These are phyloP conservation scores for Corynespora cassiicola DNA, from an alignment of 2,329 filamentous ascomycete genomes.

Conservation along the genomic window DNA sequence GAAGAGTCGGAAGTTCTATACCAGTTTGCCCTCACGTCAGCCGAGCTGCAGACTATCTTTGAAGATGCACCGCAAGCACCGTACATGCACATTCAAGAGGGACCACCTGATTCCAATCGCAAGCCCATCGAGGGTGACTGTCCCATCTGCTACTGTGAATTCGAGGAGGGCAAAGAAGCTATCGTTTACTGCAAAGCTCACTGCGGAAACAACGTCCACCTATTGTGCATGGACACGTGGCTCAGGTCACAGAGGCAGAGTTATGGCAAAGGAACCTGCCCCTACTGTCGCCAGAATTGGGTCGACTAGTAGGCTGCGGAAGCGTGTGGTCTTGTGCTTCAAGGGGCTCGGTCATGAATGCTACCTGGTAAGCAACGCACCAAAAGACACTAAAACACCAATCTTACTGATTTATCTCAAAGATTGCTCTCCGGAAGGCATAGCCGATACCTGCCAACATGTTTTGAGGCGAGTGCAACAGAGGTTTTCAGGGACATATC, in stretches of 20 bases:
- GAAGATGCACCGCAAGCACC: conserved; percentile 55
- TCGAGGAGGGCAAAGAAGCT: conserved; percentile 31
- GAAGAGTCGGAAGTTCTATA: conserved; percentile 55
- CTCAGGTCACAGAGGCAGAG: conserved; percentile 10
- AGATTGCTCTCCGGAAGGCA: too few species aligned
- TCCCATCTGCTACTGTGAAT: conserved; percentile 65
- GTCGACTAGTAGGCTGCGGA: conserved; percentile 6
- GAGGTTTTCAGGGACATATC: too few species aligned
- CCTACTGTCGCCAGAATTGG: conserved; percentile 6
- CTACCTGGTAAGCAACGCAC: too few species aligned
- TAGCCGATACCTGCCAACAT: too few species aligned
- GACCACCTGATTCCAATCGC: conserved; percentile 46
- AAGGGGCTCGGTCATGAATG: too few species aligned
- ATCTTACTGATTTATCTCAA: too few species aligned
- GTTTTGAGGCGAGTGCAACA: too few species aligned
- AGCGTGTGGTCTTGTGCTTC: too few species aligned
- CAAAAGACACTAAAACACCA: too few species aligned
- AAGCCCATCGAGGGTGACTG: conserved; percentile 65
- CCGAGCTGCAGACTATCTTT: conserved; percentile 63
- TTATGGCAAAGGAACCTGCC: conserved; percentile 3
- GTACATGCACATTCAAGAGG: conserved; percentile 32
- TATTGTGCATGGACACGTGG: conserved; percentile 61
- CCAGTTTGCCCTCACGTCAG: conserved; percentile 62
- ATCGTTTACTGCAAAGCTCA: conserved; percentile 60
- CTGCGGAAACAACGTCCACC: conserved; percentile 66